These are phyloP conservation scores for Wickerhamomyces alni DNA, from an alignment of 805 yeast species.

Conservation along the genomic window DNA sequence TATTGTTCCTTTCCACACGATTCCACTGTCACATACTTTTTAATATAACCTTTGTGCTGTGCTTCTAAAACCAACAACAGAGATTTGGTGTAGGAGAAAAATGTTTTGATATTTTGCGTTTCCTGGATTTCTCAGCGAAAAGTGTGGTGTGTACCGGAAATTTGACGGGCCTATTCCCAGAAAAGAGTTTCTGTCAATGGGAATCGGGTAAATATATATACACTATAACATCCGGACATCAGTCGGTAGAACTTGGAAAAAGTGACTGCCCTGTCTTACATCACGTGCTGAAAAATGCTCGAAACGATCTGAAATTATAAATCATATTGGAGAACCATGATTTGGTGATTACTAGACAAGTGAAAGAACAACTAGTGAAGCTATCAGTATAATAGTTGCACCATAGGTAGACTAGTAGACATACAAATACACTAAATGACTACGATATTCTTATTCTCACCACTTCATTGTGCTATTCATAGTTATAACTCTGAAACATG, in stretches of 20 bases:
- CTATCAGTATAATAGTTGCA: too few relatives aligned
- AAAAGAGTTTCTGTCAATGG: slow-evolving; percentile 1
- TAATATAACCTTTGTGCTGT: slow-evolving; percentile 1
- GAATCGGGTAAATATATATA: too few relatives aligned
- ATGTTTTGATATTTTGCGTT: slow-evolving; percentile 2
- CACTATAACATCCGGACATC: background rate
- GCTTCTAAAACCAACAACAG: background rate
- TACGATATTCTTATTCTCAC: too few relatives aligned
- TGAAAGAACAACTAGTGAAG: background rate
- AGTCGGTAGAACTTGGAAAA: background rate
- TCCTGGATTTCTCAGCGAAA: background rate
- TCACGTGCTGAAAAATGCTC: too few relatives aligned
- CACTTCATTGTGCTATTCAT: too few relatives aligned
- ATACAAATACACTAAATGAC: too few relatives aligned
- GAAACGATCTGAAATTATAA: too few relatives aligned
- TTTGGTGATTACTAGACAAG: too few relatives aligned
- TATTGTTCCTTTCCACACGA: background rate
- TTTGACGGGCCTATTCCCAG: background rate
- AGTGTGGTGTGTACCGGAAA: background rate
- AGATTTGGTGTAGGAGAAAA: background rate
- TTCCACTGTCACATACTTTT: slow-evolving; percentile 6
- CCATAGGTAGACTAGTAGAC: too few relatives aligned
- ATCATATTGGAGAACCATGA: too few relatives aligned
- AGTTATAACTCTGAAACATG: too few relatives aligned
- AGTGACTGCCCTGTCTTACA: background rate